These are phyloP conservation scores for Musa beccarii DNA, from an alignment of 176 grass and related monocot species.

Conservation along the genomic window DNA sequence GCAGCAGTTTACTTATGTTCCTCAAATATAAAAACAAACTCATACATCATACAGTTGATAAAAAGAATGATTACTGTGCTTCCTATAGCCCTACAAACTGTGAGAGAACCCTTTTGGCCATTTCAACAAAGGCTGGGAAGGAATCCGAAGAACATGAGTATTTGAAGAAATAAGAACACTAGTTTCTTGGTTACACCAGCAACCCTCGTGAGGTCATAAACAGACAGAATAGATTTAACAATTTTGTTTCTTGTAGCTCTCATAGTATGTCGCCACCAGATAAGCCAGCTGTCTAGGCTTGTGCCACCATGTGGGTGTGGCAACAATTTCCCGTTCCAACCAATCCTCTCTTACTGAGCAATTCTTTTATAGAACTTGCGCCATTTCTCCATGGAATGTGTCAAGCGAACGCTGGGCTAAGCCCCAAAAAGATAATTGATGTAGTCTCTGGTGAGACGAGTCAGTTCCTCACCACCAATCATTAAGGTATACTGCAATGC, in stretches of 20 bases:
- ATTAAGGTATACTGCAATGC: conserved; percentile 56
- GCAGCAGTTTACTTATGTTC: too few species aligned
- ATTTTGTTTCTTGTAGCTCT: conserved; percentile 10
- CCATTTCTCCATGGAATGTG: conserved; percentile 41
- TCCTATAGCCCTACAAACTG: too few species aligned
- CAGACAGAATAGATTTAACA: too few species aligned
- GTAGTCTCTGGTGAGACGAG: conserved; percentile 59
- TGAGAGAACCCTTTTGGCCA: too few species aligned
- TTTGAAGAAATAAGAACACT: too few species aligned
- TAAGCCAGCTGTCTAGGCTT: conserved; percentile 19
- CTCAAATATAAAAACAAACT: too few species aligned
- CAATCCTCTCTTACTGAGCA: conserved; percentile 19
- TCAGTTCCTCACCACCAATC: conserved; percentile 67
- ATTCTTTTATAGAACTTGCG: conserved; percentile 27
- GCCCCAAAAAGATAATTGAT: conserved; percentile 53
- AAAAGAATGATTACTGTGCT: too few species aligned
- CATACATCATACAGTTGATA: too few species aligned
- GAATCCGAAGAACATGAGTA: too few species aligned
- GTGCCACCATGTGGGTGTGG: conserved; percentile 31
- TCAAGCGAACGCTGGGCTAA: conserved; percentile 48
- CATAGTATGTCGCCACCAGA: conserved; percentile 24
- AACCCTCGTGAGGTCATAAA: too few species aligned
- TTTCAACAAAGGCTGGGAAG: too few species aligned
- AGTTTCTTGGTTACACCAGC: too few species aligned
- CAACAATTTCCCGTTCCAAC: conserved; percentile 13